A percentile compares a stretch with the other conserved stretches of the same genome.
Conservation (phyloP, 2,329 filamentous ascomycete genomes). For the Colletotrichum horii region DNA sequence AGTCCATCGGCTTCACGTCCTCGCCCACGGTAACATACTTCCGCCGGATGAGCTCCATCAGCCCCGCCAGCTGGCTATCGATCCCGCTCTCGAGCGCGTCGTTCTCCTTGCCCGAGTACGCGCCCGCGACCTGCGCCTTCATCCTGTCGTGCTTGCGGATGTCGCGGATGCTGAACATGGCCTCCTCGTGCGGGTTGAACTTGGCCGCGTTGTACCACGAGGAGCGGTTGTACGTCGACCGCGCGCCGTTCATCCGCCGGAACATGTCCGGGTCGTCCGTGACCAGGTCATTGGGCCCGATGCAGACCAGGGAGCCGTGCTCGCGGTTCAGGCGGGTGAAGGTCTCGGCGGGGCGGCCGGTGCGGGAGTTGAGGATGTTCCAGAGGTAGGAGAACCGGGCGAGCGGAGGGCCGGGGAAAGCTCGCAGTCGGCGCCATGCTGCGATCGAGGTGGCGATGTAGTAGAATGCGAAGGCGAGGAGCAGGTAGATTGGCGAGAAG, state of each 20-base stretch:
- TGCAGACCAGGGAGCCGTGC: slow-evolving; percentile 23
- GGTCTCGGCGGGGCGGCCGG: background rate
- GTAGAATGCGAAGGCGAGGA: slow-evolving; percentile 11
- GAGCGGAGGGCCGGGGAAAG: slow-evolving; percentile 6
- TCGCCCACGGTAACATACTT: slow-evolving; percentile 21
- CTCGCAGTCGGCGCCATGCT: slow-evolving; percentile 30
- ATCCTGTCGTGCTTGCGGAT: slow-evolving; percentile 44
- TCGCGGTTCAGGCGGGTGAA: slow-evolving; percentile 8
- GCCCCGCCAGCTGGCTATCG: slow-evolving; percentile 2
- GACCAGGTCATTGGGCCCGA: slow-evolving; percentile 25
- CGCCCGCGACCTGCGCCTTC: slow-evolving; percentile 21
- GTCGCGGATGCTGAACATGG: slow-evolving; percentile 22
- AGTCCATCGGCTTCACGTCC: slow-evolving; percentile 38
- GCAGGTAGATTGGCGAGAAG: background rate
- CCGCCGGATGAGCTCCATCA: background rate
- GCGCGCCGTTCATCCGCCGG: slow-evolving; percentile 16
- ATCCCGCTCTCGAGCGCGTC: slow-evolving; percentile 47
- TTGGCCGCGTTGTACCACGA: slow-evolving; percentile 22
- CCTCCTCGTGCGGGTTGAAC: slow-evolving; percentile 17
- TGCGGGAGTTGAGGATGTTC: slow-evolving; percentile 10
- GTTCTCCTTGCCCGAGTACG: slow-evolving; percentile 60
- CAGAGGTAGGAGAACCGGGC: slow-evolving; percentile 20
- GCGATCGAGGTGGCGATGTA: slow-evolving; percentile 23
- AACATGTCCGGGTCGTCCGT: slow-evolving; percentile 21
- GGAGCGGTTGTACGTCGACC: slow-evolving; percentile 16